Conservation (phyloP, 1,284 basidiomycete species). For the Austroboletus niveus region DNA sequence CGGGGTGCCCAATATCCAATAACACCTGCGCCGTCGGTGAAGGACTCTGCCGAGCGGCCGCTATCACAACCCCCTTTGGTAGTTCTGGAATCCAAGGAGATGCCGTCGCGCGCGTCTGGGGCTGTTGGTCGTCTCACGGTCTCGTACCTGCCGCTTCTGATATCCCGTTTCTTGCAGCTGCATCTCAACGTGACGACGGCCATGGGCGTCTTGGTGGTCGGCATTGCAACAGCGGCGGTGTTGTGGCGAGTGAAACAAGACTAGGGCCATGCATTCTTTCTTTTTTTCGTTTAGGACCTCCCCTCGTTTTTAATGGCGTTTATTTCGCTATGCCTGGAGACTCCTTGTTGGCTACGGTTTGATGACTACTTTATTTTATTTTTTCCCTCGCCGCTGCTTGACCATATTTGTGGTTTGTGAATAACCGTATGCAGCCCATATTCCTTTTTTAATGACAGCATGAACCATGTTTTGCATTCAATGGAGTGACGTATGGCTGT, state of each 20-base stretch:
- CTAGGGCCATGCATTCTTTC: slow-evolving; percentile 9
- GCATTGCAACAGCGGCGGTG: slow-evolving; percentile 65
- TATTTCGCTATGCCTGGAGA: slow-evolving; percentile 15
- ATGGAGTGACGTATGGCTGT: too few relatives aligned
- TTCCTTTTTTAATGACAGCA: neutral
- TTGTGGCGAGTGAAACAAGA: slow-evolving; percentile 63
- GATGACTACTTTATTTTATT: slow-evolving; percentile 15
- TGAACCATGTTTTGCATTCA: too few relatives aligned
- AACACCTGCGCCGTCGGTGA: slow-evolving; percentile 44
- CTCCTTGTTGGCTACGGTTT: slow-evolving; percentile 11
- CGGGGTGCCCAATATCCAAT: slow-evolving; percentile 39
- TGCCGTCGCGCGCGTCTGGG: slow-evolving; percentile 20
- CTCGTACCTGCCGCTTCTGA: slow-evolving; percentile 15
- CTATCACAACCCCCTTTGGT: slow-evolving; percentile 6
- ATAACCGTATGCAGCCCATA: slow-evolving; percentile 23
- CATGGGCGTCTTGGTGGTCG: slow-evolving; percentile 56
- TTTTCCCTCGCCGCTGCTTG: slow-evolving; percentile 14
- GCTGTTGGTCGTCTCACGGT: slow-evolving; percentile 31
- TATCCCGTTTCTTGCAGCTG: slow-evolving; percentile 26
- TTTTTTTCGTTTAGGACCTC: neutral
- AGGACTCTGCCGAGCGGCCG: slow-evolving; percentile 35
- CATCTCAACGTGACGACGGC: slow-evolving; percentile 41
- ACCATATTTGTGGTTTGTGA: slow-evolving; percentile 23
- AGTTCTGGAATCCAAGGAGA: slow-evolving; percentile 13
- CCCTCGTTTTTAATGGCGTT: too few relatives aligned